Conservation (phyloP, 352 stramenopile species). For the Pythium aquatile region DNA sequence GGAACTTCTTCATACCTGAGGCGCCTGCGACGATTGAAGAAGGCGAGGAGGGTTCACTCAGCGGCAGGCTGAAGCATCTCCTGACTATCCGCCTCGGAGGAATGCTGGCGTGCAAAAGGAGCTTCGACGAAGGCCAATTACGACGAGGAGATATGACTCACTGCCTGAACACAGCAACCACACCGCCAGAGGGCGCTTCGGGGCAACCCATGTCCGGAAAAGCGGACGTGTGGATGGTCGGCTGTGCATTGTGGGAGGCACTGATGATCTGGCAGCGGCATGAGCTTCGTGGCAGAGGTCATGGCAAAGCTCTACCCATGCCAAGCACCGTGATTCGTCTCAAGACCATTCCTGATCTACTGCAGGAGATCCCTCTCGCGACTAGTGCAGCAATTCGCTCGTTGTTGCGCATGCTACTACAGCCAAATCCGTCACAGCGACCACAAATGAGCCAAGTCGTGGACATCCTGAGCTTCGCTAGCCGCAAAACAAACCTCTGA, state of each 20-base stretch:
- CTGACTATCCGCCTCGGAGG: constrained; percentile 38
- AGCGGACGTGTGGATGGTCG: constrained; percentile 65
- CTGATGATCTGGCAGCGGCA: constrained; percentile 51
- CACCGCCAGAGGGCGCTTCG: constrained; percentile 41
- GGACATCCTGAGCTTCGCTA: constrained; percentile 50
- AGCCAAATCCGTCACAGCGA: constrained; percentile 51
- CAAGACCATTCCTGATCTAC: constrained; percentile 40
- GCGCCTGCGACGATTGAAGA: neutral
- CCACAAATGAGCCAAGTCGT: constrained; percentile 60
- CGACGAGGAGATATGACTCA: constrained; percentile 35
- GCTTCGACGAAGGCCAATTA: constrained; percentile 36
- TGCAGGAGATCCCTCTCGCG: constrained; percentile 46
- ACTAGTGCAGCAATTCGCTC: constrained; percentile 46
- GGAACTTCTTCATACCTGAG: constrained; percentile 43
- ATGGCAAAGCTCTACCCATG: neutral
- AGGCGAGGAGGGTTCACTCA: neutral
- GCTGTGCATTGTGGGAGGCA: constrained; percentile 50
- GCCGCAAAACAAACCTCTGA: constrained; percentile 12
- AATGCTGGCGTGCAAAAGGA: constrained; percentile 41
- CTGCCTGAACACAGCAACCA: constrained; percentile 36
- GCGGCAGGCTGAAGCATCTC: neutral
- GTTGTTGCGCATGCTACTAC: constrained; percentile 61
- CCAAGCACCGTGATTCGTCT: constrained; percentile 30
- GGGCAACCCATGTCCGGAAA: constrained; percentile 36
- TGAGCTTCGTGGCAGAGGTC: constrained; percentile 26